Evolutionary conservation across 345 rosid genomes (phyloP).

Genomic region (Rhodamnia argentea): DNA sequence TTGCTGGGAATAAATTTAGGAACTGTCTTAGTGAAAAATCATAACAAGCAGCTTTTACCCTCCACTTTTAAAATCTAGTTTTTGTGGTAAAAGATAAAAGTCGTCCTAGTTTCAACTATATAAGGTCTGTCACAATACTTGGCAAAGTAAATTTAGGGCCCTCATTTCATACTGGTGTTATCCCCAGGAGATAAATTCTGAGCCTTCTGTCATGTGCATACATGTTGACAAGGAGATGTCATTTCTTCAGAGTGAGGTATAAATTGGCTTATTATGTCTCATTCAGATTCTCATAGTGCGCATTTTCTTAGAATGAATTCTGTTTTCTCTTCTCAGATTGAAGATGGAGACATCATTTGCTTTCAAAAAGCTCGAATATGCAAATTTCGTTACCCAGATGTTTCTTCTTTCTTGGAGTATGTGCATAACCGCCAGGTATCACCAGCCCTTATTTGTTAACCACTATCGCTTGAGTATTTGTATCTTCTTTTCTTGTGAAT

Average conservation of each 20-base stretch:
- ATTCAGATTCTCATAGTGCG: conserved; percentile 9
- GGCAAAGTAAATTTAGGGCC: background rate
- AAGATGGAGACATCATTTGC: conserved; percentile 43
- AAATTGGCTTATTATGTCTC: conserved; percentile 15
- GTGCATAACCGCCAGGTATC: conserved; percentile 92
- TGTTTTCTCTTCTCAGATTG: conserved; percentile 13
- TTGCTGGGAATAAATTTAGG: background rate
- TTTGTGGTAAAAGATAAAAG: background rate
- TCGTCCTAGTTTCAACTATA: background rate
- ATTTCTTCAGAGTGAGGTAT: conserved; percentile 47
- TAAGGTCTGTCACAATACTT: conserved; percentile 9
- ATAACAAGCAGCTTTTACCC: background rate
- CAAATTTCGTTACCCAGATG: conserved; percentile 54
- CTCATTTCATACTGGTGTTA: background rate
- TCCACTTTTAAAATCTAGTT: background rate
- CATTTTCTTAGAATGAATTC: background rate
- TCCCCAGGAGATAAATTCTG: conserved; percentile 28
- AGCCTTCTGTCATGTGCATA: conserved; percentile 56
- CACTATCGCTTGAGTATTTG: background rate
- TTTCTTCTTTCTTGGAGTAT: conserved; percentile 79
- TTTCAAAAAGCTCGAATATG: conserved; percentile 15
- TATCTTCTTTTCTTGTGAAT: background rate
- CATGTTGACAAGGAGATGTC: conserved; percentile 35
- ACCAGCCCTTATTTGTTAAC: background rate
- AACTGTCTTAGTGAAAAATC: background rate